phyloP scores from a whole-genome alignment of 371 early-diverging fungal genomes.

The Actinomortierella ambigua region DNA sequence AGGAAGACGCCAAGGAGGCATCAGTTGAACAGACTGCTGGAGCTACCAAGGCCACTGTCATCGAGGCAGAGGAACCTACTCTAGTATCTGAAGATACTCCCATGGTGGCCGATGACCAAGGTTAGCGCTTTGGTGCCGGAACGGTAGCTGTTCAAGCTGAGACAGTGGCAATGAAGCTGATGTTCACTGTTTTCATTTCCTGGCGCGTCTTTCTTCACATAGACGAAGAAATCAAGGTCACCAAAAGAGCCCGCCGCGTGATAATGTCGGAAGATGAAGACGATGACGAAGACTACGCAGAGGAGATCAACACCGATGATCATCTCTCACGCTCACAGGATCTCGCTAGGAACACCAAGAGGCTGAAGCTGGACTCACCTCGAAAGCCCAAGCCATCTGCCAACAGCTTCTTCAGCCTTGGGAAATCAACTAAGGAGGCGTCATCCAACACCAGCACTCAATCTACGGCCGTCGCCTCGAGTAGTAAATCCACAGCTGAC shows the following conservation, averaged over 20 bases:
- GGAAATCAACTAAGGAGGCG: not conserved
- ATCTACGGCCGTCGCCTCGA: not conserved
- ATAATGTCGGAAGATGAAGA: slow-evolving; percentile 33
- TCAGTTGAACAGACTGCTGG: too few relatives aligned
- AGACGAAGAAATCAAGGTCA: slow-evolving; percentile 13
- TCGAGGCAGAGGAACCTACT: too few relatives aligned
- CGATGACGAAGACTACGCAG: not conserved
- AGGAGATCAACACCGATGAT: not conserved
- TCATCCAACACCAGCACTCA: not conserved
- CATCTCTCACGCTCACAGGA: slow-evolving; percentile 4
- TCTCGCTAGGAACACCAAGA: slow-evolving; percentile 27
- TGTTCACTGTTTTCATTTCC: too few relatives aligned
- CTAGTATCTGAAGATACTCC: too few relatives aligned
- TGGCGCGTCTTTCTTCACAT: too few relatives aligned
- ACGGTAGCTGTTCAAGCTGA: too few relatives aligned
- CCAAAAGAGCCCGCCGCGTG: slow-evolving; percentile 23
- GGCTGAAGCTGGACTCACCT: slow-evolving; percentile 31
- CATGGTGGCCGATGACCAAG: too few relatives aligned
- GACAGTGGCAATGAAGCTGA: too few relatives aligned
- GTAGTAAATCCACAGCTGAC: not conserved
- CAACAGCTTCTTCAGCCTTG: not conserved
- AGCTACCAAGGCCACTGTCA: too few relatives aligned
- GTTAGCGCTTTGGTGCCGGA: too few relatives aligned
- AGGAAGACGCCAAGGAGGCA: too few relatives aligned
- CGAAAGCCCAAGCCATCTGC: slow-evolving; percentile 12